Base-by-base conservation (phyloP, 2,329 filamentous ascomycete species). In the Fusarium pininemorale region DNA sequence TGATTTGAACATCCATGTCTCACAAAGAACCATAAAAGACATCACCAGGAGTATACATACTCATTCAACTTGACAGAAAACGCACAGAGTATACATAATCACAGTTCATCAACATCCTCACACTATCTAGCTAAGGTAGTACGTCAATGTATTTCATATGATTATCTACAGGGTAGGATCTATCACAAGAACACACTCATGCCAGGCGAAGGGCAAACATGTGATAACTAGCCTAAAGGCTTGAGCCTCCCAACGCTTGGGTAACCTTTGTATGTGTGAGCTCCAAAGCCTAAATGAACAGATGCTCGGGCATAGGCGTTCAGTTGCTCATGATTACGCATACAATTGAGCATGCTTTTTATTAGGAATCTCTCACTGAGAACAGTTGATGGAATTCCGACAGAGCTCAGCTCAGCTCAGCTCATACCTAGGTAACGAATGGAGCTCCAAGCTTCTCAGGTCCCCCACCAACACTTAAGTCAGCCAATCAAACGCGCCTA, bases 401-500 rank as follows among this genome's bases (percentile, higher is more conserved):
- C n/a, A n/a, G 28, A 39, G 50, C 32, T 44, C 12, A 63, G 58
- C 45, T 64, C 22, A 51, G 48, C 48, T 35, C 30, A 35, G 24
- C 24, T 26, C 24, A 26, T 26, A 26, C 24, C 24, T 26, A 24
- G 24, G 24, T 24, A 26, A 26, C 24, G 24, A 26, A 26, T 26
- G 24, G n/a, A 66, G 60, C 58, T 57, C 30, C 16, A 41, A 69
- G 65, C 35, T 70, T 50, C 14, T 32, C 22, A 51, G 28, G 48
- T 48, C 22, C 42, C 39, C 70, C 62, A 59, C 59, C 9, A 37
- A 51, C 22, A 12, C 26, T 16, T 32, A 6, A 5, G 6, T n/a
- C 12, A 45, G 6, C 76, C 76, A 78, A 78, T 76, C 22, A 69
- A 61, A 64, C 53, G 32, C 68, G 54, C 53, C 35, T 16, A 50